Base-by-base conservation (phyloP, 1,139 yeast species). In the Yamadazyma trypodendri region DNA sequence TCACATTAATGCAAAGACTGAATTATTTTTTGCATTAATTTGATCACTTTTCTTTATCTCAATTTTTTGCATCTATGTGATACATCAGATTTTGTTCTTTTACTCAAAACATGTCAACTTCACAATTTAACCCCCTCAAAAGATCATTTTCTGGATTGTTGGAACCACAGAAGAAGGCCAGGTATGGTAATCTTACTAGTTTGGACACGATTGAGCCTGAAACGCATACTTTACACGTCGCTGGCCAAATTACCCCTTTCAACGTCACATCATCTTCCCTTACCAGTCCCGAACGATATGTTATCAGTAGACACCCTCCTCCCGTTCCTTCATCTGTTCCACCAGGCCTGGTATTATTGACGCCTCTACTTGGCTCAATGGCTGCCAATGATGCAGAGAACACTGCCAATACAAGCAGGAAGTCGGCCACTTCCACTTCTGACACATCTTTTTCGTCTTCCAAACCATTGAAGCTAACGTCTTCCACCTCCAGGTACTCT, bases 151-250 rank as follows among this genome's bases (percentile, higher is more conserved):
- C 41, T 10, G 27, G 32, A 9, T 34, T 42, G 9, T 17, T 33
- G 11, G 33, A 18, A 1, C 31, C 37, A 13, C 21, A 33, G 3
- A 41, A 36, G 35, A 36, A 24, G 13, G 23, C 28, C 7, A 35
- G 34, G 22, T 17, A 30, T 2, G 28, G 24, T 12, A 11, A 17
- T 14, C 38, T 41, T 11, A 42, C 45, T 7, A 32, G 34, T 12
- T 28, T 42, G 6, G 45, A 42, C n/a, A 22, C n/a, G n/a, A 24
- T 27, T 15, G 18, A 12, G 8, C 45, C 45, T 2, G 32, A 35
- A 6, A 15, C 16, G 18, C 20, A 33, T 15, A 18, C n/a, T 6
- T n/a, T 33, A 12, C 27, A 20, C 4, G 27, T 21, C 7, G n/a
- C 17, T 7, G 29, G 29, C 12, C 29, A 27, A 27, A 7, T 27